Base-by-base conservation (phyloP, 192 early-diverging fungal genomes). In the Radiomyces spectabilis region DNA sequence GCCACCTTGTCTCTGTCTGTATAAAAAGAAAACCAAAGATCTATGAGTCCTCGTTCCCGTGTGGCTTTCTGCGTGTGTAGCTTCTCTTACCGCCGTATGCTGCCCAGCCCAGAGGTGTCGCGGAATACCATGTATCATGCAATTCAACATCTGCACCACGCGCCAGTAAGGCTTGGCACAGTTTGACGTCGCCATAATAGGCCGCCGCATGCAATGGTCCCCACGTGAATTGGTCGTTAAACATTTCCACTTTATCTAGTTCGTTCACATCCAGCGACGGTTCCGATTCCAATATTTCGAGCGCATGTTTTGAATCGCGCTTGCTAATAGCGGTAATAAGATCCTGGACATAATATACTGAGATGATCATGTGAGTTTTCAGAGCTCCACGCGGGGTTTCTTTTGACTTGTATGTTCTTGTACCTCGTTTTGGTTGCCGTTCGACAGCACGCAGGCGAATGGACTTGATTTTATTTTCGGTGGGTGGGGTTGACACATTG, bases 31-130 rank as follows among this genome's bases (percentile, higher is more conserved):
- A 43, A 2, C 5, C 8, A 42, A 42, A 19, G 41, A 42, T 6
- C 6, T 21, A 42, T 42, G 19, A 35, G 33, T 5, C 13, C 33
- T 35, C 13, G 33, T n/a, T n/a, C n/a, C n/a, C n/a, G n/a, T 43
- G 18, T 37, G 10, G 24, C 16, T 39, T 50, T 32, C 5, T 19
- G 38, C 18, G 12, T 41, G 27, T 1, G 19, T 15, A 24, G 5
- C 5, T 6, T 30, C 22, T 19, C 41, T 56, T 60, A 62, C 74
- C 77, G 25, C 83, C 88, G 62, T 87, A 93, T 3, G 88, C 89
- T 10, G 92, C 91, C 94, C 94, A 97, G 0, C 85, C 88, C 13
- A 97, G 69, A n/a, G 94, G 85, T 27, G 83, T 81, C 2, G 83
- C 88, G 13, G 71, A 66, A 57, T 93, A 85, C 85, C 89, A 86